phyloP scores from a whole-genome alignment of 2,329 filamentous ascomycete species.

The Helotiales sp. region DNA sequence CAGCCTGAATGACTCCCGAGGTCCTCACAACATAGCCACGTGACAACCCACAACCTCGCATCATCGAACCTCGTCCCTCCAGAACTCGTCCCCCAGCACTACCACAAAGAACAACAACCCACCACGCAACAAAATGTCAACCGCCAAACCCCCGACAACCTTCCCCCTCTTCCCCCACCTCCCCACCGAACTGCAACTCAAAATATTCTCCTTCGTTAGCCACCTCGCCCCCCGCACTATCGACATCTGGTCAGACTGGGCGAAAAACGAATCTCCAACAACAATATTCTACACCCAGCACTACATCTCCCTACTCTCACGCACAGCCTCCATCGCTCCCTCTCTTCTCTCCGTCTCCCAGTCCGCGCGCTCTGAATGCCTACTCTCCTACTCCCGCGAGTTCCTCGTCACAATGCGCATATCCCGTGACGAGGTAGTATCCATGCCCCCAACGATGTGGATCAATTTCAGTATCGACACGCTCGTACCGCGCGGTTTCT shows the following conservation, averaged over 20 bases:
- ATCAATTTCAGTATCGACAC: conserved; percentile 24
- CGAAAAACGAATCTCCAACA: conserved; percentile 9
- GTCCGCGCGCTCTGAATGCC: conserved; percentile 16
- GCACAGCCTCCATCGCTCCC: neutral
- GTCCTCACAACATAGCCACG: neutral
- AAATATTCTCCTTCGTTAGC: conserved; percentile 24
- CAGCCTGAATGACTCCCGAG: neutral
- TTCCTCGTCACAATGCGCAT: conserved; percentile 10
- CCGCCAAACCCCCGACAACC: neutral
- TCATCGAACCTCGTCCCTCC: neutral
- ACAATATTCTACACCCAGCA: conserved; percentile 21
- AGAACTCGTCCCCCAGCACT: neutral
- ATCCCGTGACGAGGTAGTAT: neutral
- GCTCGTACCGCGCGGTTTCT: conserved; percentile 21
- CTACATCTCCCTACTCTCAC: conserved; percentile 15
- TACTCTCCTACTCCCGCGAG: conserved; percentile 18
- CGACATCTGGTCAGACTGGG: conserved; percentile 27
- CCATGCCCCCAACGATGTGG: conserved; percentile 6
- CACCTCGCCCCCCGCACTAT: conserved; percentile 19
- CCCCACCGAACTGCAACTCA: conserved; percentile 29
- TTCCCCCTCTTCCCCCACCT: conserved; percentile 21
- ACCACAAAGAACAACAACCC: neutral
- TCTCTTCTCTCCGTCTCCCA: conserved; percentile 4
- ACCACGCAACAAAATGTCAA: neutral
- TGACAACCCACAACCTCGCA: neutral